These are phyloP conservation scores for Aspergillus fumigatus DNA, from an alignment of 2,329 filamentous ascomycete genomes.

Conservation along the genomic window DNA sequence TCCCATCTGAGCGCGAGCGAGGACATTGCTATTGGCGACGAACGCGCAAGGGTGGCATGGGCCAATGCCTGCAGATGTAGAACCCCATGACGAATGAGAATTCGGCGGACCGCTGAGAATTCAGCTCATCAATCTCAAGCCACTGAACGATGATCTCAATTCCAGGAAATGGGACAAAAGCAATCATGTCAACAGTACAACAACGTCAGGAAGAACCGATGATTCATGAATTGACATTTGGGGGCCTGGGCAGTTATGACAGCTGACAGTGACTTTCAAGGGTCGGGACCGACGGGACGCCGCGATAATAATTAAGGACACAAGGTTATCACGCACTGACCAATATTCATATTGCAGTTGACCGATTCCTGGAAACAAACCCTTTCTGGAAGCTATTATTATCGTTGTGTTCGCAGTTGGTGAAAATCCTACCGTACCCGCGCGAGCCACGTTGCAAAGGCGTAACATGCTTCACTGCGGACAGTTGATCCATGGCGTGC, in stretches of 20 bases:
- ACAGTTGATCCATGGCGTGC: neutral
- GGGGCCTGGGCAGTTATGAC: neutral
- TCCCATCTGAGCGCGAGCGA: neutral
- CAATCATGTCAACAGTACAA: neutral
- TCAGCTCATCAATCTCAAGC: neutral
- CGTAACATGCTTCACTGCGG: constrained; percentile 1
- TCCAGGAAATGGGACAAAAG: neutral
- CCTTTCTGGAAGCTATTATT: constrained; percentile 1
- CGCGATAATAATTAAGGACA: neutral
- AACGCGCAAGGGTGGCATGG: constrained; percentile 17
- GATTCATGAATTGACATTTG: neutral
- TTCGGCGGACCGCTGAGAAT: neutral
- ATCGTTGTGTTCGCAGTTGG: constrained; percentile 4
- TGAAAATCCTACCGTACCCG: constrained; percentile 6
- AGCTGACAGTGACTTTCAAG: neutral
- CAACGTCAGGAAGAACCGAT: neutral
- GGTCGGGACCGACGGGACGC: neutral
- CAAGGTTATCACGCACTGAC: neutral
- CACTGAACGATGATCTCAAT: neutral
- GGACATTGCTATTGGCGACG: constrained; percentile 3
- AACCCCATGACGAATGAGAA: constrained; percentile 4
- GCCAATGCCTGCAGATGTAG: constrained; percentile 9
- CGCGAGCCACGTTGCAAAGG: constrained; percentile 17
- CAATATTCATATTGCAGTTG: neutral
- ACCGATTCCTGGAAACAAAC: neutral